Conservation (phyloP, 1,284 basidiomycete genomes). For the Irpex lacteus region DNA sequence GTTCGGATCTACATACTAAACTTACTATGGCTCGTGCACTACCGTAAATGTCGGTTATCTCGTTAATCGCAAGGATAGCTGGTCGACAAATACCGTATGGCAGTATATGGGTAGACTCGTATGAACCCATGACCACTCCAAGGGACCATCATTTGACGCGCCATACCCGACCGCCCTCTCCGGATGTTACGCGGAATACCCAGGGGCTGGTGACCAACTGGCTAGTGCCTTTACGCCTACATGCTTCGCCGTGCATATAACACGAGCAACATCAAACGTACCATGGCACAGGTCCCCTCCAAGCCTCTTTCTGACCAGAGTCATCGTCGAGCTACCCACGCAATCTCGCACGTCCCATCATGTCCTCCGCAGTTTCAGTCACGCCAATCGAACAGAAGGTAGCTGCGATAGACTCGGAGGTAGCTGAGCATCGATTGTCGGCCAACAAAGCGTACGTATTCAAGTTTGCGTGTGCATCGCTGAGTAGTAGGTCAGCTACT, state of each 20-base stretch:
- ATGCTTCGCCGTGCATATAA: neutral
- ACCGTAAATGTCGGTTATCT: too few species aligned
- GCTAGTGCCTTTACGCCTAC: neutral
- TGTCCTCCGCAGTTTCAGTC: constrained; percentile 10
- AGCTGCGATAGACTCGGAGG: constrained; percentile 9
- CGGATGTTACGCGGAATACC: constrained; percentile 4
- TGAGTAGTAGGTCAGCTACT: constrained; percentile 23
- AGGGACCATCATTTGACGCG: neutral
- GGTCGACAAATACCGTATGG: too few species aligned
- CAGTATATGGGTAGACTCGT: too few species aligned
- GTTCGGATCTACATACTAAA: too few species aligned
- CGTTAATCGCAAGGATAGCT: too few species aligned
- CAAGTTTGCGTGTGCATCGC: constrained; percentile 29
- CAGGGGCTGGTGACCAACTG: neutral
- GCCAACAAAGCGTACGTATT: constrained; percentile 23
- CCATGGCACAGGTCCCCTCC: neutral
- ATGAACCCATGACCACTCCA: constrained; percentile 2
- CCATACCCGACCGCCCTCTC: neutral
- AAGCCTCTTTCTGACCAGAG: neutral
- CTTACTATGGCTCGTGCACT: too few species aligned
- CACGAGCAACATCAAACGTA: too few species aligned
- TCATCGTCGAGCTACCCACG: neutral
- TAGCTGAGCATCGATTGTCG: constrained; percentile 11
- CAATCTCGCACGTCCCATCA: neutral
- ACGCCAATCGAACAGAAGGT: constrained; percentile 11